These are phyloP conservation scores for Tulasnella sp. DNA, from an alignment of 768 basidiomycete species.

Conservation along the genomic window DNA sequence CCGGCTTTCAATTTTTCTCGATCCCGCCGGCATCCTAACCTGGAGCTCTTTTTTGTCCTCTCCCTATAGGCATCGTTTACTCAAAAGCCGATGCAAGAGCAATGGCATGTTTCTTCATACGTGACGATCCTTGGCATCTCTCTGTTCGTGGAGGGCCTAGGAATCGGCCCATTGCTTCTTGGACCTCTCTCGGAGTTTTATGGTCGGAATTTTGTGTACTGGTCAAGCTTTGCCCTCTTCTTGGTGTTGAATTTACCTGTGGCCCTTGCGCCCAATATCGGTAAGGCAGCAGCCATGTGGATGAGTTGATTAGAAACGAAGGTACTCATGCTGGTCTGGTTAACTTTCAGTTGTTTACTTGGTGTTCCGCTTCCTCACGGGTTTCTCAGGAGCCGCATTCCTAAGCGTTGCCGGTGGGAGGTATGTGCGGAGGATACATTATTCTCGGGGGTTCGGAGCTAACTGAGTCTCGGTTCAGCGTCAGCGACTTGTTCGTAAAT, in stretches of 20 bases:
- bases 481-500: constrained; percentile 56
- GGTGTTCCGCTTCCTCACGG: constrained; percentile 55
- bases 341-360: constrained; percentile 50
- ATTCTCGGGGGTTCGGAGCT: not conserved
- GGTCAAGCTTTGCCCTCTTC: constrained; percentile 55
- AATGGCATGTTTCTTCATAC: constrained; percentile 52
- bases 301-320: not conserved
- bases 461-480: constrained; percentile 33
- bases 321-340: no score
- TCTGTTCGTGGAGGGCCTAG: constrained; percentile 43
- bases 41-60: not conserved
- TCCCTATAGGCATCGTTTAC: constrained; percentile 54
- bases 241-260: constrained; percentile 67
- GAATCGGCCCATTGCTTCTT: constrained; percentile 38
- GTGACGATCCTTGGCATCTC: constrained; percentile 50
- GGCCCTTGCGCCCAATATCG: constrained; percentile 64
- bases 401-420: constrained; percentile 56
- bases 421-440: not conserved
- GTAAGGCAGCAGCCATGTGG: constrained; percentile 38
- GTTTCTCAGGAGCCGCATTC: constrained; percentile 55
- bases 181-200: constrained; percentile 53
- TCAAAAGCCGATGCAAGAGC: constrained; percentile 51
- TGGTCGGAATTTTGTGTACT: constrained; percentile 63
- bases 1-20: not conserved
- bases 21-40: not conserved